Conservation (phyloP, 164 flowering plant species). For the Akebia trifoliata region DNA sequence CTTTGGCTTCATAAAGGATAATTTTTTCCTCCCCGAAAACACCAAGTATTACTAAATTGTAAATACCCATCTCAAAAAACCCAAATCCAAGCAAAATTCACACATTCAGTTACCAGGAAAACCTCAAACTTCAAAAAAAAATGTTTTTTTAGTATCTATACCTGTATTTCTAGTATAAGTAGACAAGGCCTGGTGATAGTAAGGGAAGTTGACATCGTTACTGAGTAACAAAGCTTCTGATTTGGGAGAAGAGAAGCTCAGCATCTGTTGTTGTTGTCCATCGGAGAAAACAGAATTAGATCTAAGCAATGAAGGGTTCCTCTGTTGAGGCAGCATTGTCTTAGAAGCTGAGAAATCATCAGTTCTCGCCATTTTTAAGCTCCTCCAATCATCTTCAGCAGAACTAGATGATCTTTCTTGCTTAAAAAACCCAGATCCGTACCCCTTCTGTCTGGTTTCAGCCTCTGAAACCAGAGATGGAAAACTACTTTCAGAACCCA, state of each 20-base stretch:
- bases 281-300: conserved; percentile 41
- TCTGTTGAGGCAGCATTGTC: conserved; percentile 38
- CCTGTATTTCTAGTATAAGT: conserved; percentile 52
- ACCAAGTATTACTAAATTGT: conserved; percentile 7
- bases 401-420: conserved; percentile 29
- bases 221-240: conserved; percentile 26
- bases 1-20: conserved; percentile 8
- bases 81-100: conserved; percentile 12
- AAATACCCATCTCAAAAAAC: conserved; percentile 9
- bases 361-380: conserved; percentile 50
- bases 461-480: conserved; percentile 30
- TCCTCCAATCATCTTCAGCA: conserved; percentile 53
- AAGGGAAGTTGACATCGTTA: conserved; percentile 27
- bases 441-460: conserved; percentile 42
- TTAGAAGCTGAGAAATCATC: conserved; percentile 35
- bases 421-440: conserved; percentile 52
- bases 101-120: neutral
- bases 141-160: conserved; percentile 21
- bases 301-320: conserved; percentile 33
- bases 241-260: conserved; percentile 62
- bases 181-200: conserved; percentile 26
- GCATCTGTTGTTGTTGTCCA: conserved; percentile 44
- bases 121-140: neutral
- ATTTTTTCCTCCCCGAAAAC: conserved; percentile 10
- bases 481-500: conserved; percentile 34